Evolutionary conservation across 208 protist genomes (phyloP), one percentile per base, ranked within the genome.

Genomic region (Wallacemonas rigidus): DNA sequence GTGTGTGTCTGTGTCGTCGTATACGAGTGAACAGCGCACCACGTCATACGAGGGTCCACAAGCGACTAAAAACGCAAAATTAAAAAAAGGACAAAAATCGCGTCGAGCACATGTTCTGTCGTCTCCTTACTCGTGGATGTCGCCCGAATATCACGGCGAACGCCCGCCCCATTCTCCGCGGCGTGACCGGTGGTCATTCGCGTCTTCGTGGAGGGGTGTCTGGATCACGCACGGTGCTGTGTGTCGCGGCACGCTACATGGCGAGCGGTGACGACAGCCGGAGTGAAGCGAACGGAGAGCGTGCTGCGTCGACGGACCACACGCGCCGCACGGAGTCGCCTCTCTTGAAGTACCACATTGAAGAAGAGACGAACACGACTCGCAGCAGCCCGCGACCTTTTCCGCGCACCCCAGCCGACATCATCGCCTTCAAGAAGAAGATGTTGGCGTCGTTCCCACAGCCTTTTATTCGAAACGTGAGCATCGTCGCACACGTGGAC

Each of bases 401-500:
- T 17, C 81, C 81, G 0, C 47, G 69, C 41, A 80, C 45, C 68
- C 74, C 77, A 1, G 57, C 74, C 2, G 81, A 86, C 48, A 69
- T 80, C 47, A 74, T 82, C 11, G 64, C 81, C 11, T 86, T 79
- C 54, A 82, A 82, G 64, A 74, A 83, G 55, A 68, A 76, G 55
- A 65, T 82, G 12, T 67, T 95, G 39, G 65, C 67, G 12, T 71
- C 71, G 35, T 95, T 95, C 55, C 86, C 90, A 0, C 77, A 67
- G 47, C 26, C 69, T 17, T 72, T 67, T 56, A 97, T 98, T 54
- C 91, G 95, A 65, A 98, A 98, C 75, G 88, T 98, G 38, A 90
- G 85, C 60, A 75, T 98, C 43, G 88, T 98, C 53, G 94, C 93
- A 9, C 95, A 98, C 75, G 89, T 98, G 15, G 95, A 98, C 75